Base-by-base conservation (phyloP, 352 stramenopile genomes). In the Phytophthora multivora region DNA sequence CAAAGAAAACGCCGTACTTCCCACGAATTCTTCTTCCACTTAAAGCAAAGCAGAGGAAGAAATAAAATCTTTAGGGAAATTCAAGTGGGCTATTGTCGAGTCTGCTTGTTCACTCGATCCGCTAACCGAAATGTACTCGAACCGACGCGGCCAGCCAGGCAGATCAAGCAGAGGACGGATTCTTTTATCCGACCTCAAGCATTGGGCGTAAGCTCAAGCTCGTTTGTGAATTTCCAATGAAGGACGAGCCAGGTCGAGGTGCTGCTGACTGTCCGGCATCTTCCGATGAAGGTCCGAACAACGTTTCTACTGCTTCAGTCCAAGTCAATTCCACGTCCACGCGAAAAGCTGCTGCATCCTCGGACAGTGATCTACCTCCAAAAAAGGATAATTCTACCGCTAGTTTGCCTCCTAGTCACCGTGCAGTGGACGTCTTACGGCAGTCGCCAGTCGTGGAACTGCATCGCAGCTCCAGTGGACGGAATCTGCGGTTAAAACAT, bases 391-490 rank as follows among this genome's bases (percentile, higher is more conserved):
- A 33, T 33, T 33, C 28, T 33, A 33, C 28, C 28, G 28, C 13
- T 21, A 26, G 33, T 18, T 6, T 43, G n/a, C 66, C 51, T 18
- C 19, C 26, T 19, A 69, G 51, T 41, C 67, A 73, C 45, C 67
- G 63, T 28, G 28, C 63, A 41, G 51, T 77, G 39, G 63, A 65
- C 28, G 59, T 35, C 21, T 25, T 77, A 30, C 63, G 59, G 38
- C 63, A 71, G 54, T 53, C 59, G 16, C 51, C 63, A 52, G 31
- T 63, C 10, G 65, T 83, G 8, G 78, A 83, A 51, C 39, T 85
- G 43, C 75, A 87, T 39, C 73, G 78, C 21, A 85, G 74, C 55
- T 71, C 73, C 5, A 87, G 78, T 46, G 78, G 75, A 21, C 75
- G 75, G 13, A 85, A 80, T 52, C 28, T 87, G 19, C 63, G 70